Evolutionary conservation across 169 alveolate species (phyloP).

Genomic region (Babesia sp.): DNA sequence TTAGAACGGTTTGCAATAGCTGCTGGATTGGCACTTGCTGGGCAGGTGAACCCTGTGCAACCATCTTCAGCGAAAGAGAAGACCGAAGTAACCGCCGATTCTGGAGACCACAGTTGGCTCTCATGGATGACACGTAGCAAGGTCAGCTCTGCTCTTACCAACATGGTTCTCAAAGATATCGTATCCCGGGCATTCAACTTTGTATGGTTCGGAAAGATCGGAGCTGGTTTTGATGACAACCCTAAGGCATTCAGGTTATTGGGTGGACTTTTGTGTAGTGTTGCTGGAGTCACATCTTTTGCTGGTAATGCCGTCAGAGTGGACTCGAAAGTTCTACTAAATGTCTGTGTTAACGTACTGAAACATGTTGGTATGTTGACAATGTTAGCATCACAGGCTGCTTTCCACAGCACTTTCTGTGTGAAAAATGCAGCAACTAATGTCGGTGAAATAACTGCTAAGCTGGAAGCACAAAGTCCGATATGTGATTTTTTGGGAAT

Average conservation of each 20-base stretch:
- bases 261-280: conserved; percentile 48
- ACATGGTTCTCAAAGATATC: conserved; percentile 37
- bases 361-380: conserved; percentile 52
- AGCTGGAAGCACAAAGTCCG: conserved; percentile 54
- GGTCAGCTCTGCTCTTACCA: conserved; percentile 31
- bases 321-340: conserved; percentile 38
- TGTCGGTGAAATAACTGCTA: conserved; percentile 62
- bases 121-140: conserved; percentile 16
- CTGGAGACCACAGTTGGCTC: not conserved
- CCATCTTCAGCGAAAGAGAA: not conserved
- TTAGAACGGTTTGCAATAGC: conserved; percentile 46
- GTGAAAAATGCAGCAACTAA: conserved; percentile 44
- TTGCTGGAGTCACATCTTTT: conserved; percentile 31
- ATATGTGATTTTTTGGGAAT: conserved; percentile 58
- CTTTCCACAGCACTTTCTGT: conserved; percentile 39
- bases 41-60: conserved; percentile 11
- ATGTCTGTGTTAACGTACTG: conserved; percentile 23
- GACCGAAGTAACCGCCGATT: not conserved
- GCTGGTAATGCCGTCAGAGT: conserved; percentile 5
- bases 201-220: conserved; percentile 57
- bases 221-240: conserved; percentile 56
- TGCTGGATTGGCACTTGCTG: conserved; percentile 31
- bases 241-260: conserved; percentile 55
- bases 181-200: conserved; percentile 39
- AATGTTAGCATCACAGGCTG: conserved; percentile 29